Evolutionary conservation across 306 rosid species (phyloP).

Genomic region (Malus asiatica): DNA sequence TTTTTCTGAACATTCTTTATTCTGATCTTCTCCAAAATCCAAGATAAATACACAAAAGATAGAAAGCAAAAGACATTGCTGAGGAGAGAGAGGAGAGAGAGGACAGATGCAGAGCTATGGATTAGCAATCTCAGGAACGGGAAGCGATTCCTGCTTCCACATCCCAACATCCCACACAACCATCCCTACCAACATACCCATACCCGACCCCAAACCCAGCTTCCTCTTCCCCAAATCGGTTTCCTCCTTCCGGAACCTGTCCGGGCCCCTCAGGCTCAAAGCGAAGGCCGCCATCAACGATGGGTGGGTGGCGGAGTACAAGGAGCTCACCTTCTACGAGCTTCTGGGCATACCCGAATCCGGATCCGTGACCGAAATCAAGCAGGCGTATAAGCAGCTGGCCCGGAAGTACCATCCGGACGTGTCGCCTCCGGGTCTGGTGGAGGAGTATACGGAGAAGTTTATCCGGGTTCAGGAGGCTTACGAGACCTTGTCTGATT

Average conservation of each 20-base stretch:
- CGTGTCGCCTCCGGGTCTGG: slow-evolving; percentile 82
- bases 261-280: slow-evolving; percentile 19
- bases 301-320: slow-evolving; percentile 20
- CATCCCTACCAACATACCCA: background rate
- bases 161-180: slow-evolving; percentile 13
- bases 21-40: background rate
- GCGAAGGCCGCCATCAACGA: slow-evolving; percentile 36
- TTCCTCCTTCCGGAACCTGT: slow-evolving; percentile 17
- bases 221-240: background rate
- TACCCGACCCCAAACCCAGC: slow-evolving; percentile 1
- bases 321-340: slow-evolving; percentile 50
- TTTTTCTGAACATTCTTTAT: background rate
- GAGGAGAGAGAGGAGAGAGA: background rate
- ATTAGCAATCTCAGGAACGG: slow-evolving; percentile 27
- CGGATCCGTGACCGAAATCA: slow-evolving; percentile 62
- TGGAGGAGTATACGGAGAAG: slow-evolving; percentile 65
- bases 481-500: slow-evolving; percentile 79
- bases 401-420: slow-evolving; percentile 90
- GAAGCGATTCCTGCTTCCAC: slow-evolving; percentile 46
- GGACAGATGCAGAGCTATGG: slow-evolving; percentile 45
- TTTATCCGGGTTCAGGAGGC: slow-evolving; percentile 85
- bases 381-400: slow-evolving; percentile 77
- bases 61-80: background rate
- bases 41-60: background rate
- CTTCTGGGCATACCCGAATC: slow-evolving; percentile 64